phyloP scores from a whole-genome alignment of 1,139 yeast species.

The Torulaspora globosa region DNA sequence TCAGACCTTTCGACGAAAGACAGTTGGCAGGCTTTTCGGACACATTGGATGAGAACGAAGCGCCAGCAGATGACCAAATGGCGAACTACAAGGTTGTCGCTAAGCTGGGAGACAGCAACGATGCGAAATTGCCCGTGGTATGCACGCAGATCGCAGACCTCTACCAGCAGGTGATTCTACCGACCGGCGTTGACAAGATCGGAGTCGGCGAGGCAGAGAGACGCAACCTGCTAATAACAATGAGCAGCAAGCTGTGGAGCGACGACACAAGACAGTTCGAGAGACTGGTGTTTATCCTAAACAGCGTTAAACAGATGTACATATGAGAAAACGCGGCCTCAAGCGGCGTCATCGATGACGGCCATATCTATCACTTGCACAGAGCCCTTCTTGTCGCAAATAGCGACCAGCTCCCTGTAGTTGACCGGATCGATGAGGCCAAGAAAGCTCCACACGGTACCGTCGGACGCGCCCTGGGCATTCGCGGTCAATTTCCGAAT shows the following conservation, averaged over 20 bases:
- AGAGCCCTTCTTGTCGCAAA: slow-evolving; percentile 54
- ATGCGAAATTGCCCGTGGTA: slow-evolving; percentile 32
- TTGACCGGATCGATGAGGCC: slow-evolving; percentile 87
- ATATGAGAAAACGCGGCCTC: slow-evolving; percentile 8
- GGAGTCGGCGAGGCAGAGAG: slow-evolving; percentile 8
- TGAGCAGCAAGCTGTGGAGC: slow-evolving; percentile 43
- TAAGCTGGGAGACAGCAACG: slow-evolving; percentile 33
- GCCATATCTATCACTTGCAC: slow-evolving; percentile 91
- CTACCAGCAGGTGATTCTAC: slow-evolving; percentile 26
- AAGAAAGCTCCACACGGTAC: slow-evolving; percentile 53
- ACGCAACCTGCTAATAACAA: slow-evolving; percentile 38
- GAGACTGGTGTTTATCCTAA: slow-evolving; percentile 30
- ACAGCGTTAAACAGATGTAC: slow-evolving; percentile 33
- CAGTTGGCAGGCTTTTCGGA: slow-evolving; percentile 20
- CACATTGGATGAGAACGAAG: slow-evolving; percentile 9
- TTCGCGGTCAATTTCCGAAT: slow-evolving; percentile 32
- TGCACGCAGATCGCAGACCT: slow-evolving; percentile 32
- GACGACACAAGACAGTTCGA: slow-evolving; percentile 25
- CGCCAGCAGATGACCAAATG: slow-evolving; percentile 16
- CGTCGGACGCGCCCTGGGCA: slow-evolving; percentile 39
- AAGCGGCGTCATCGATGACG: slow-evolving; percentile 61
- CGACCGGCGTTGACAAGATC: slow-evolving; percentile 15
- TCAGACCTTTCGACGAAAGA: slow-evolving; percentile 18
- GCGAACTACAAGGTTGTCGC: slow-evolving; percentile 31
- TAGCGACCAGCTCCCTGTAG: slow-evolving; percentile 62